A percentile compares a stretch with the other conserved stretches of the same genome.
These are phyloP conservation scores for Plasmodium gallinaceum DNA, from an alignment of 169 alveolate genomes.

Conservation along the genomic window DNA sequence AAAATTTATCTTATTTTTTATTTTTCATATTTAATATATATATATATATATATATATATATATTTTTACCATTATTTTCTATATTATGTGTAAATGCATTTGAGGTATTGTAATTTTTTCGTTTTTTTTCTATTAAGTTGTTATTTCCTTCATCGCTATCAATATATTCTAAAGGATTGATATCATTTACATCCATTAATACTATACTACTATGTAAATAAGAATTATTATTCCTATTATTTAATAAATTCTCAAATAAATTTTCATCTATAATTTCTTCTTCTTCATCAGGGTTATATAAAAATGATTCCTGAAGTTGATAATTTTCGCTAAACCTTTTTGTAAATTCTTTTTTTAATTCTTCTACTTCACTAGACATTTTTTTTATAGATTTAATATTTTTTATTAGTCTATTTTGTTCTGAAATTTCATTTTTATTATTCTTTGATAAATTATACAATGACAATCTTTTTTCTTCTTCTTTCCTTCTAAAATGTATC, in stretches of 20 bases:
- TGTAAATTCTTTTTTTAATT: constrained; percentile 26
- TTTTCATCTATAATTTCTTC: constrained; percentile 2
- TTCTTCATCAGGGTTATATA: constrained; percentile 10
- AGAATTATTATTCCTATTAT: constrained; percentile 19
- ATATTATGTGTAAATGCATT: neutral
- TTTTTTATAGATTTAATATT: constrained; percentile 28
- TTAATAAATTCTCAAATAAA: constrained; percentile 34
- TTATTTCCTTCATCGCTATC: neutral
- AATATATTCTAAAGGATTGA: constrained; percentile 40
- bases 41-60: neutral
- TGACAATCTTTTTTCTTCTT: constrained; percentile 25
- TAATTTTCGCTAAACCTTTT: constrained; percentile 45
- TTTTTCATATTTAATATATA: no score
- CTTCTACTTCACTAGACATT: constrained; percentile 7
- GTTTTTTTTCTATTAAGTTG: neutral
- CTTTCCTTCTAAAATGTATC: constrained; percentile 40
- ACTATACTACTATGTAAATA: constrained; percentile 25
- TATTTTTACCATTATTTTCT: neutral
- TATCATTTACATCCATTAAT: constrained; percentile 48
- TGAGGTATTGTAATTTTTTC: neutral
- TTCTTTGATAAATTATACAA: constrained; percentile 4
- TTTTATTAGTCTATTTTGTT: neutral
- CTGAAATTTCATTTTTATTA: neutral
- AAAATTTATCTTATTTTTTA: no score
- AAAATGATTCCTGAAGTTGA: constrained; percentile 23